phyloP scores from a whole-genome alignment of 176 grass and related monocot genomes.

The Calamus simplicifolius region DNA sequence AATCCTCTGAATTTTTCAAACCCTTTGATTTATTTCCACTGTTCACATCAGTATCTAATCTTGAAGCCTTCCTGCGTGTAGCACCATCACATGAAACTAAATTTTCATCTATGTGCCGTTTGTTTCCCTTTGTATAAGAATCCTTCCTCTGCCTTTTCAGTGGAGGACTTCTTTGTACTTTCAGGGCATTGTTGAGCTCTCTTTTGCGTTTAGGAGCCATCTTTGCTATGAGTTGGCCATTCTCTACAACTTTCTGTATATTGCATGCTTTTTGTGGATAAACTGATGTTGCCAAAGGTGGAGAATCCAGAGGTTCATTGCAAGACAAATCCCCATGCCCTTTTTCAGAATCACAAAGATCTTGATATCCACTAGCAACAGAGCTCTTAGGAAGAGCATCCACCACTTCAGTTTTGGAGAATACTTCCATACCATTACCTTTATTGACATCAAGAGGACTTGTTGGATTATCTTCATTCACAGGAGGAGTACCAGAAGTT shows the following conservation, averaged over 20 bases:
- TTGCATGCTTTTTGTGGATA: slow-evolving; percentile 16
- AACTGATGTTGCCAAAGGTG: too few relatives aligned
- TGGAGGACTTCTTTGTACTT: slow-evolving; percentile 32
- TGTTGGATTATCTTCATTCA: slow-evolving; percentile 9
- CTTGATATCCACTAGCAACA: neutral
- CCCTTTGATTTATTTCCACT: slow-evolving; percentile 36
- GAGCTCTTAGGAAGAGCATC: neutral
- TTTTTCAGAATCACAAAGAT: slow-evolving; percentile 3
- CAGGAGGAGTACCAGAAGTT: slow-evolving; percentile 16
- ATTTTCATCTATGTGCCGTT: slow-evolving; percentile 10
- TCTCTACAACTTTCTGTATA: slow-evolving; percentile 31
- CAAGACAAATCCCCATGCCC: neutral
- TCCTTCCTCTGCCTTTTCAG: slow-evolving; percentile 26
- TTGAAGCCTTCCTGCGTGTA: slow-evolving; percentile 8
- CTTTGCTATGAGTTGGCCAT: slow-evolving; percentile 11
- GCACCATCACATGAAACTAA: slow-evolving; percentile 14
- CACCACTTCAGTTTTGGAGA: neutral
- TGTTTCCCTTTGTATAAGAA: slow-evolving; percentile 42
- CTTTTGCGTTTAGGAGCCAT: slow-evolving; percentile 25
- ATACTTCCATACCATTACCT: neutral
- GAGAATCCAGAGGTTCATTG: too few relatives aligned
- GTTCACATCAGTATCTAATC: slow-evolving; percentile 25
- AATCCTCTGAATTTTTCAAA: slow-evolving; percentile 21
- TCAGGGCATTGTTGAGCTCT: slow-evolving; percentile 31
- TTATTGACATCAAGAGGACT: neutral